Evolutionary conservation across 495 filamentous ascomycete genomes (phyloP).

Genomic region (Parathielavia appendiculata): DNA sequence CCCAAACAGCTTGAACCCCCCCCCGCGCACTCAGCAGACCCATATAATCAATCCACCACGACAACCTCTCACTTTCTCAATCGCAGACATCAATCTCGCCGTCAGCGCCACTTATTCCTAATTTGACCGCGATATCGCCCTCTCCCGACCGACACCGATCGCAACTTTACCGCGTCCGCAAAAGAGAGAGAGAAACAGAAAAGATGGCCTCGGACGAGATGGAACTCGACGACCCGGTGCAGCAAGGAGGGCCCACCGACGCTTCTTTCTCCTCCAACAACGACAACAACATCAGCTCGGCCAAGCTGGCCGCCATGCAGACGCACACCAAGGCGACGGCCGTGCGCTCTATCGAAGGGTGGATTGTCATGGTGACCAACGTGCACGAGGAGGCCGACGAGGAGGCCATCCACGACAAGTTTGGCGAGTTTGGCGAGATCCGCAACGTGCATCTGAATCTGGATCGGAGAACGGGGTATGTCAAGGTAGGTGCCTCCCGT

Average conservation of each 20-base stretch:
- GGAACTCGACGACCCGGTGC: constrained; percentile 17
- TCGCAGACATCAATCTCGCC: too few species aligned
- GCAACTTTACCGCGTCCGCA: too few species aligned
- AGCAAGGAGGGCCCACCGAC: background rate
- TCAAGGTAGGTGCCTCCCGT: constrained; percentile 64
- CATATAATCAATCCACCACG: too few species aligned
- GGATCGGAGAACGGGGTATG: constrained; percentile 92
- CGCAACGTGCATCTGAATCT: constrained; percentile 95
- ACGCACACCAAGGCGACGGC: constrained; percentile 79
- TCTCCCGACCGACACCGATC: too few species aligned
- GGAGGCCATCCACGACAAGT: constrained; percentile 89
- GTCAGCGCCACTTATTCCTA: too few species aligned
- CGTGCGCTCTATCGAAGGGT: constrained; percentile 96
- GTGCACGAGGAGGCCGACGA: constrained; percentile 97
- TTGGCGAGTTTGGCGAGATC: constrained; percentile 94
- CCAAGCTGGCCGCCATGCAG: constrained; percentile 60
- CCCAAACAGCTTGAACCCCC: too few species aligned
- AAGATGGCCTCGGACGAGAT: constrained; percentile 17
- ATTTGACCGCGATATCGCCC: too few species aligned
- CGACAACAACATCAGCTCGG: constrained; percentile 27
- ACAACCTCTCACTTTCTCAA: too few species aligned
- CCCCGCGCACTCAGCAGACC: too few species aligned
- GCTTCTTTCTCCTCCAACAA: background rate
- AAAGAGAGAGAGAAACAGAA: too few species aligned
- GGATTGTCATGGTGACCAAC: constrained; percentile 96